A percentile compares a stretch with the other conserved stretches of the same genome.
Evolutionary conservation across 2,329 filamentous ascomycete species (phyloP).

Genomic region (Macrophomina tecta): DNA sequence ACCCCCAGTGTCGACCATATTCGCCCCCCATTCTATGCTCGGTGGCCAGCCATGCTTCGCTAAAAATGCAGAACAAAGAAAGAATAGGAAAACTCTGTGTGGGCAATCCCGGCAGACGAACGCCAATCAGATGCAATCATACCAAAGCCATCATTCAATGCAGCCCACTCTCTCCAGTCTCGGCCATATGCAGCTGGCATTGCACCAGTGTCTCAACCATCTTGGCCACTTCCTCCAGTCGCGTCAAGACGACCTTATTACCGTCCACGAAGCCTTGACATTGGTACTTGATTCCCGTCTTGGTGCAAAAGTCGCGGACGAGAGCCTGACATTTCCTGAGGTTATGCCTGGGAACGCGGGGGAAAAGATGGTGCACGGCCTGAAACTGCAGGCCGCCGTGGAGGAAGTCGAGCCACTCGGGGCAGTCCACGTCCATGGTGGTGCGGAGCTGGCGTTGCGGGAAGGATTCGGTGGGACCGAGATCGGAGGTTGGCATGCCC

Average conservation of each 20-base stretch:
- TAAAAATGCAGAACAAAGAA: neutral
- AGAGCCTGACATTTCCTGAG: slow-evolving; percentile 75
- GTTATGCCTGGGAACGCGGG: slow-evolving; percentile 84
- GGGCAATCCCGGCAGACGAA: neutral
- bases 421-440: slow-evolving; percentile 92
- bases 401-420: slow-evolving; percentile 85
- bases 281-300: slow-evolving; percentile 83
- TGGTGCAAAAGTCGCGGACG: slow-evolving; percentile 80
- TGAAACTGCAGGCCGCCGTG: slow-evolving; percentile 91
- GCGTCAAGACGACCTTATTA: slow-evolving; percentile 79
- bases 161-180: slow-evolving; percentile 46
- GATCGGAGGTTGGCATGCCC: slow-evolving; percentile 87
- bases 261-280: slow-evolving; percentile 84
- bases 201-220: slow-evolving; percentile 67
- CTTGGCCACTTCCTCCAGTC: slow-evolving; percentile 77
- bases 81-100: neutral
- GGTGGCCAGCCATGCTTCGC: too few species aligned
- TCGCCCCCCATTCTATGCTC: too few species aligned
- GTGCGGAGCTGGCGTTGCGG: slow-evolving; percentile 90
- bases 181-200: slow-evolving; percentile 48
- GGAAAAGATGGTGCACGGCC: slow-evolving; percentile 84
- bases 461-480: slow-evolving; percentile 85
- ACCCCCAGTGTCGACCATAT: too few species aligned
- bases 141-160: slow-evolving; percentile 32
- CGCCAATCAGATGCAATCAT: neutral